These are phyloP conservation scores for Oxyria digyna DNA, from an alignment of 148 eudicot species.

Conservation along the genomic window DNA sequence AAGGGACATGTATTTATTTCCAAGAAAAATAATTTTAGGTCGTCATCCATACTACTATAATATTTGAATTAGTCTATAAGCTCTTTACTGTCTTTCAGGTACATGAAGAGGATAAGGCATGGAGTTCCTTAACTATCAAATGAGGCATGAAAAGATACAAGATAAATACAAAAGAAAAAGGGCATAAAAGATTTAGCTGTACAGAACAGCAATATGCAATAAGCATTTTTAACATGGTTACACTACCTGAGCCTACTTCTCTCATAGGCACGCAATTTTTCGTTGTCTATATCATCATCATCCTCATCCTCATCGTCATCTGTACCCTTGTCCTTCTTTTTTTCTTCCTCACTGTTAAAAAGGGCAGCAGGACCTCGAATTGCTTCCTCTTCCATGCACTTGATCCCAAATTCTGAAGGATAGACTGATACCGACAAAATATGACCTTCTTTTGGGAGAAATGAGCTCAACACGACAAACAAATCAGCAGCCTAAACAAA, in stretches of 20 bases:
- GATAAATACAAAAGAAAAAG: background rate
- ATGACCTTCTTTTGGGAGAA: constrained; percentile 67
- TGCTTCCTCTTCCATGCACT: constrained; percentile 95
- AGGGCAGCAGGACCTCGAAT: constrained; percentile 76
- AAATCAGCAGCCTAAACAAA: constrained; percentile 68
- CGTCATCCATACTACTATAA: background rate
- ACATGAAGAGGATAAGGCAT: background rate
- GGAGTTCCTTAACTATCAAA: background rate
- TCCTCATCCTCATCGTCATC: constrained; percentile 23
- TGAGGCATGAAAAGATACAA: background rate
- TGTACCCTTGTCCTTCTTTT: constrained; percentile 21
- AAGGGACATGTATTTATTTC: background rate
- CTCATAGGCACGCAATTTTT: constrained; percentile 87
- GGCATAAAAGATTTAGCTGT: background rate
- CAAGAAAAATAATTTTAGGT: background rate
- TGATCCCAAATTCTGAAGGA: constrained; percentile 94
- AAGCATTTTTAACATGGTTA: too few relatives aligned
- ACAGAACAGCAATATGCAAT: background rate
- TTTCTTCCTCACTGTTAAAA: constrained; percentile 45
- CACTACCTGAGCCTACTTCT: constrained; percentile 71
- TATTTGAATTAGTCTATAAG: too few relatives aligned
- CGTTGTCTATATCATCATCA: constrained; percentile 45
- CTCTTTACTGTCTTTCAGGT: background rate
- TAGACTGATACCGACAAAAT: constrained; percentile 75
- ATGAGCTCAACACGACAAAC: constrained; percentile 62